Conservation (phyloP, 2,329 filamentous ascomycete species). For the Curvularia sp. region DNA sequence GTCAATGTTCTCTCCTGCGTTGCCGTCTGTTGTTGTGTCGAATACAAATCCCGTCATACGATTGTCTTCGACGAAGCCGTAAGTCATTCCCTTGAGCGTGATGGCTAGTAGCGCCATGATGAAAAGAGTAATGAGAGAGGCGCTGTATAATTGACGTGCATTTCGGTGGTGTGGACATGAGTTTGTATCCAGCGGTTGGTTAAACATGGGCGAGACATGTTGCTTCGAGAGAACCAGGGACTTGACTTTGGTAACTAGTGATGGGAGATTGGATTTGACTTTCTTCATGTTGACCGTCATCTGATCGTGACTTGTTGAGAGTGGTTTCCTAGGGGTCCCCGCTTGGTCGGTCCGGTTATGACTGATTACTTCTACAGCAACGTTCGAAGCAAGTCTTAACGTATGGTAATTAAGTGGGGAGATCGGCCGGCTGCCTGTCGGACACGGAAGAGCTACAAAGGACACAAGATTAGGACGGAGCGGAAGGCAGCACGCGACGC, state of each 20-base stretch:
- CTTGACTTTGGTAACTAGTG: conserved; percentile 21
- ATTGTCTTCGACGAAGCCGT: conserved; percentile 47
- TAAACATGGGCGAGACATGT: conserved; percentile 15
- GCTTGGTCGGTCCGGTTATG: background rate
- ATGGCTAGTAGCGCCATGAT: conserved; percentile 32
- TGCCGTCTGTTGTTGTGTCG: conserved; percentile 22
- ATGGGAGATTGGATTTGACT: conserved; percentile 17
- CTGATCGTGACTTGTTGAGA: conserved; percentile 8
- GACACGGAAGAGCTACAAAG: background rate
- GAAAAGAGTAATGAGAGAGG: conserved; percentile 31
- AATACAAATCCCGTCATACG: conserved; percentile 42
- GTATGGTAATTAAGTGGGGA: background rate
- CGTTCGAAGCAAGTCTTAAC: background rate
- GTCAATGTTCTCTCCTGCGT: conserved; percentile 20
- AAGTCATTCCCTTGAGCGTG: conserved; percentile 39
- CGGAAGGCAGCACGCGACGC: background rate
- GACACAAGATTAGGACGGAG: background rate
- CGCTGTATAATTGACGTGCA: conserved; percentile 30
- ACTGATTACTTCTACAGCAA: no score
- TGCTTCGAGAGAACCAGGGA: conserved; percentile 24
- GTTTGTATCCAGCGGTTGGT: conserved; percentile 19
- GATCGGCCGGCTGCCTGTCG: background rate
- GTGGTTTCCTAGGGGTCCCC: background rate
- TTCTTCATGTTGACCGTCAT: conserved; percentile 21
- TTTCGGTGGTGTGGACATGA: conserved; percentile 29